Percentiles rank a stretch among this genome's conserved stretches.
These are phyloP conservation scores for Ophiostoma pallidulum DNA, from an alignment of 2,329 filamentous ascomycete genomes.

Conservation along the genomic window DNA sequence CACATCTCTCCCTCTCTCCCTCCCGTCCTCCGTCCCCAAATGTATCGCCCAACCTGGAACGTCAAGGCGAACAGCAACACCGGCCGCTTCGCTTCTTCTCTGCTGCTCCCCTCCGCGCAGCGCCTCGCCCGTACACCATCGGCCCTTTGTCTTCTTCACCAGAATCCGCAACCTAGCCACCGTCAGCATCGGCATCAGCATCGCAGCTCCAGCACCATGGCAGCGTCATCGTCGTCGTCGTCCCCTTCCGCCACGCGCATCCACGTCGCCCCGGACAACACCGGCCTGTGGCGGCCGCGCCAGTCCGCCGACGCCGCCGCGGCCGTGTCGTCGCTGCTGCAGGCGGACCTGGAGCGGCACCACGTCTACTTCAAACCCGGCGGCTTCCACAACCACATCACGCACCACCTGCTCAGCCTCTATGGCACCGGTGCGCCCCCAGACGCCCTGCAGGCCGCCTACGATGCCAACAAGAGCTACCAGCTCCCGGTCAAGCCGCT, in stretches of 20 bases:
- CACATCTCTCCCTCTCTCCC: no score
- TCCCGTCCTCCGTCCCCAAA: no score
- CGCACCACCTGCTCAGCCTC: slow-evolving; percentile 65
- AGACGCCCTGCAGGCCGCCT: slow-evolving; percentile 51
- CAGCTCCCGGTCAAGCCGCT: slow-evolving; percentile 47
- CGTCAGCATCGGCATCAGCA: not conserved
- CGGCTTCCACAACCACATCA: slow-evolving; percentile 76
- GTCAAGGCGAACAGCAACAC: no score
- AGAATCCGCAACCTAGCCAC: not conserved
- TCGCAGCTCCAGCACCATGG: slow-evolving; percentile 25
- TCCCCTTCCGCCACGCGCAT: slow-evolving; percentile 42
- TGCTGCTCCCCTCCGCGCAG: no score
- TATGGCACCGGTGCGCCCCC: slow-evolving; percentile 64
- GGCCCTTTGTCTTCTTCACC: not conserved
- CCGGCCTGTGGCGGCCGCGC: slow-evolving; percentile 38
- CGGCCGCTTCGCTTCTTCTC: no score
- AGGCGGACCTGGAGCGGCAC: slow-evolving; percentile 63
- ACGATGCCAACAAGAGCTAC: slow-evolving; percentile 54
- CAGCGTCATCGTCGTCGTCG: no score
- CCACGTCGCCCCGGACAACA: slow-evolving; percentile 37
- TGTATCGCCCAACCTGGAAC: no score
- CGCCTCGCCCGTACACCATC: no score
- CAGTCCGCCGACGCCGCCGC: slow-evolving; percentile 50
- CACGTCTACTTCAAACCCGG: slow-evolving; percentile 72
- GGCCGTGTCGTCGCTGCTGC: slow-evolving; percentile 57